These are phyloP conservation scores for Daedalea quercina DNA, from an alignment of 768 basidiomycete species.

Conservation along the genomic window DNA sequence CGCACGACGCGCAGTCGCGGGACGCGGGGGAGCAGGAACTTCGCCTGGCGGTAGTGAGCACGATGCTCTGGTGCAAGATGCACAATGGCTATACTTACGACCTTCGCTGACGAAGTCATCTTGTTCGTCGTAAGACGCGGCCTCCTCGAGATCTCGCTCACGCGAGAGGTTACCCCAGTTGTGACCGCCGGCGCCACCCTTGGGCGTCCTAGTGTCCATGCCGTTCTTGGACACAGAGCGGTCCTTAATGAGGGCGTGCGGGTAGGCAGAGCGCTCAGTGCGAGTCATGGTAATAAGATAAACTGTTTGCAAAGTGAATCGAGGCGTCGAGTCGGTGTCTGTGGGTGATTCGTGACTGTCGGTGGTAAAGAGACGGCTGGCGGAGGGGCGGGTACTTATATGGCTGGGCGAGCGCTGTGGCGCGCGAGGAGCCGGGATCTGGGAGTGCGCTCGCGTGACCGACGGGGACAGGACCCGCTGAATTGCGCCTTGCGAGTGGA, in stretches of 20 bases:
- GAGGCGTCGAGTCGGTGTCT: neutral
- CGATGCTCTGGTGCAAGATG: conserved; percentile 1
- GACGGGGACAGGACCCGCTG: conserved; percentile 1
- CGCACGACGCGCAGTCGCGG: conserved; percentile 21
- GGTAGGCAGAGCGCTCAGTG: conserved; percentile 66
- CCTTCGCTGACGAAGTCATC: conserved; percentile 31
- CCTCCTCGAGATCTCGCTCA: conserved; percentile 54
- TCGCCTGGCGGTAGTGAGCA: neutral
- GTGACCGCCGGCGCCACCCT: conserved; percentile 74
- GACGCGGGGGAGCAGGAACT: neutral
- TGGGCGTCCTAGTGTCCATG: conserved; percentile 62
- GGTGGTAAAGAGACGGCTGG: neutral
- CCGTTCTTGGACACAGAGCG: conserved; percentile 77
- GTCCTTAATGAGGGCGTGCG: conserved; percentile 68
- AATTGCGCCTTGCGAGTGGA: neutral
- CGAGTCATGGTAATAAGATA: conserved; percentile 56
- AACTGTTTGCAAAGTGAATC: conserved; percentile 6
- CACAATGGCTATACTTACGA: conserved; percentile 9
- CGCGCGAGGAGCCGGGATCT: neutral
- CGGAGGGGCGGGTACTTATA: conserved; percentile 4
- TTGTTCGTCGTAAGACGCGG: conserved; percentile 52
- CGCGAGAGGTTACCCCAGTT: conserved; percentile 78
- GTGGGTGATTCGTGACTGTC: neutral
- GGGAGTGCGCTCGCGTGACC: conserved; percentile 1
- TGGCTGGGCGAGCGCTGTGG: conserved; percentile 1